Evolutionary conservation across 2,329 filamentous ascomycete species (phyloP).

Genomic region (Pseudopithomyces chartarum): DNA sequence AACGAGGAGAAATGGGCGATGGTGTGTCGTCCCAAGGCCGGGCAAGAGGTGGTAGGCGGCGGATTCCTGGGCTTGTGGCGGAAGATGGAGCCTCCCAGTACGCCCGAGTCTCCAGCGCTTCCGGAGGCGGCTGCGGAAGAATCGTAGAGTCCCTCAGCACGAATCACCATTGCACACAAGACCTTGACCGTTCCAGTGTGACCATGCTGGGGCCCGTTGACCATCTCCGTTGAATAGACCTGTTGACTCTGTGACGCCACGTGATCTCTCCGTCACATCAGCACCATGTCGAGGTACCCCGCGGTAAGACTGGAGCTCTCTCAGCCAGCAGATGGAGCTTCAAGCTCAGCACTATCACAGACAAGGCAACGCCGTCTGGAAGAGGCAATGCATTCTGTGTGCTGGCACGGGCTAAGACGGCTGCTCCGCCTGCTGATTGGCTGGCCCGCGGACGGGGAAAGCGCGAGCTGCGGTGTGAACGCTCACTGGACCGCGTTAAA

Average conservation of each 20-base stretch:
- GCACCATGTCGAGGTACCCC: constrained; percentile 40
- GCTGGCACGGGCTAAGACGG: constrained; percentile 4
- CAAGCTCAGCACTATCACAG: constrained; percentile 10
- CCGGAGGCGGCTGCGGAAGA: neutral
- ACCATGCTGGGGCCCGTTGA: neutral
- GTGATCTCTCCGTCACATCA: constrained; percentile 49
- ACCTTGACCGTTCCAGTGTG: neutral
- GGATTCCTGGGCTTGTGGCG: constrained; percentile 46
- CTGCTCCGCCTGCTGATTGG: constrained; percentile 8
- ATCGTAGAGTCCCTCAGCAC: neutral
- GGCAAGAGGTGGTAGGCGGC: constrained; percentile 41
- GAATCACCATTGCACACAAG: constrained; percentile 1
- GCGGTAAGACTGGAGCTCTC: constrained; percentile 11
- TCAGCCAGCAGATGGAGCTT: constrained; percentile 9
- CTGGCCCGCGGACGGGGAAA: neutral
- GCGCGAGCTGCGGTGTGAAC: neutral
- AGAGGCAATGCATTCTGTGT: constrained; percentile 10
- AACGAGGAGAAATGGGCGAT: constrained; percentile 40
- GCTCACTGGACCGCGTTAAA: constrained; percentile 9
- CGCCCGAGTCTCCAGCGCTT: neutral
- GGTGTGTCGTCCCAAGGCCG: constrained; percentile 45
- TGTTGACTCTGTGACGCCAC: neutral
- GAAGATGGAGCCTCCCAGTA: constrained; percentile 30
- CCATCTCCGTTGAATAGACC: neutral
- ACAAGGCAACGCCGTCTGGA: constrained; percentile 9